Evolutionary conservation across 2,329 filamentous ascomycete species (phyloP).

Genomic region (Colletotrichum costaricense): DNA sequence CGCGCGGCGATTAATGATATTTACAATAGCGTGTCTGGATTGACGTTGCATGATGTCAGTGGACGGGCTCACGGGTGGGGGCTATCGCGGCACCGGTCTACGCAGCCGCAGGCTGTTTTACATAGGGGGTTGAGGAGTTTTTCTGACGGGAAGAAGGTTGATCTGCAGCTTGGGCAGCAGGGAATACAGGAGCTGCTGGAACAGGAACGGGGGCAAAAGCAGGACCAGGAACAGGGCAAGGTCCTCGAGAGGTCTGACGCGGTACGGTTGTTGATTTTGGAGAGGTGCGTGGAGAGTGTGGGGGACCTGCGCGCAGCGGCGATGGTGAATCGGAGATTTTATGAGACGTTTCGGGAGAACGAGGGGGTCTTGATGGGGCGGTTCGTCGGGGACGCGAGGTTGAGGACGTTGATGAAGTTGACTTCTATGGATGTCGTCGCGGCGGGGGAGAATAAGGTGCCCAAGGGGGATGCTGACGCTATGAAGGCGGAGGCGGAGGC

Average conservation of each 20-base stretch:
- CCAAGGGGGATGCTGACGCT: conserved; percentile 43
- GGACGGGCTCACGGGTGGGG: conserved; percentile 62
- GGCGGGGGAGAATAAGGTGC: conserved; percentile 42
- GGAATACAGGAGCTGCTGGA: no score
- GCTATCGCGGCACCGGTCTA: conserved; percentile 51
- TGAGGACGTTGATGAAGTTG: conserved; percentile 19
- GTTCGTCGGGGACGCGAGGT: conserved; percentile 39
- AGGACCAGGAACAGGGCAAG: background rate
- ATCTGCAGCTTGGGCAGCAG: no score
- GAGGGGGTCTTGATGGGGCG: conserved; percentile 50
- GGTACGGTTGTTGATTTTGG: conserved; percentile 53
- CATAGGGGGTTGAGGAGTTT: conserved; percentile 4
- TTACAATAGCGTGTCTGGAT: conserved; percentile 60
- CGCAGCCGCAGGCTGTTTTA: conserved; percentile 48
- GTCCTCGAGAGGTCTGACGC: conserved; percentile 46
- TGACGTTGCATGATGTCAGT: conserved; percentile 61
- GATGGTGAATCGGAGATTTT: conserved; percentile 55
- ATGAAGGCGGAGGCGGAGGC: conserved; percentile 42
- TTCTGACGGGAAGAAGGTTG: background rate
- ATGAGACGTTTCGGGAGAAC: conserved; percentile 57
- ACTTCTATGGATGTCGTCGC: background rate
- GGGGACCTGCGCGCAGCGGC: conserved; percentile 57
- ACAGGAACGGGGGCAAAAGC: no score
- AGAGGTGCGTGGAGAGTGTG: conserved; percentile 48
- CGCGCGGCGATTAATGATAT: conserved; percentile 60